These are phyloP conservation scores for Lasiodiplodia sp. DNA, from an alignment of 2,329 filamentous ascomycete species.

Conservation along the genomic window DNA sequence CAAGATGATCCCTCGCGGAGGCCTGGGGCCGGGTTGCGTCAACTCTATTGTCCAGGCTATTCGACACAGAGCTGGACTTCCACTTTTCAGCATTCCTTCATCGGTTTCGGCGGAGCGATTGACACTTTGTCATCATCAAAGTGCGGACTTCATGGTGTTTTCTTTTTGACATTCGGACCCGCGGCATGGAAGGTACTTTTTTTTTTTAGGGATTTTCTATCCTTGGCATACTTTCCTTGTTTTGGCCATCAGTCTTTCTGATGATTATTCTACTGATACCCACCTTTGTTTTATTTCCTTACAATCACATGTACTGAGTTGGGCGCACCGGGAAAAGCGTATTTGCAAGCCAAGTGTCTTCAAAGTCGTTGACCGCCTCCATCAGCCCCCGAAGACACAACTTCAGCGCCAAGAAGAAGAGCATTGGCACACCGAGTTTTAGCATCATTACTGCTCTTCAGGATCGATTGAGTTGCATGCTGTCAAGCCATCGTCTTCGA, in stretches of 20 bases:
- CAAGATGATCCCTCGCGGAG: neutral
- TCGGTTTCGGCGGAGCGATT: neutral
- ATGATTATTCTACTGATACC: too few relatives aligned
- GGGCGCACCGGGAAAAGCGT: too few relatives aligned
- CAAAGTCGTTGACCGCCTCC: neutral
- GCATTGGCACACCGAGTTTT: too few relatives aligned
- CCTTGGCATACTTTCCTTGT: too few relatives aligned
- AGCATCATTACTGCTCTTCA: neutral
- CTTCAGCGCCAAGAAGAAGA: too few relatives aligned
- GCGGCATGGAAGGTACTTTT: neutral
- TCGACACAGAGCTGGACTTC: neutral
- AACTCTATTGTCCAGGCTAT: too few relatives aligned
- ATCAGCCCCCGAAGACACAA: too few relatives aligned
- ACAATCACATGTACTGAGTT: too few relatives aligned
- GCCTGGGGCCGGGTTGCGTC: neutral
- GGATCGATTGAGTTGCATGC: neutral
- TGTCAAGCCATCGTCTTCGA: neutral
- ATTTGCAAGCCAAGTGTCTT: too few relatives aligned
- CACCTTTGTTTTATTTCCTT: too few relatives aligned
- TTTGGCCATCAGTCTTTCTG: too few relatives aligned
- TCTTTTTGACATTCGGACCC: neutral
- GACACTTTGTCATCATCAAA: neutral
- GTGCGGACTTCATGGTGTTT: neutral
- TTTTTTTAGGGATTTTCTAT: too few relatives aligned
- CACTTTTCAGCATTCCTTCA: neutral